Percentiles rank a stretch among this genome's conserved stretches.
These are phyloP conservation scores for Aspergillus costaricaensis DNA, from an alignment of 2,329 filamentous ascomycete species.

Conservation along the genomic window DNA sequence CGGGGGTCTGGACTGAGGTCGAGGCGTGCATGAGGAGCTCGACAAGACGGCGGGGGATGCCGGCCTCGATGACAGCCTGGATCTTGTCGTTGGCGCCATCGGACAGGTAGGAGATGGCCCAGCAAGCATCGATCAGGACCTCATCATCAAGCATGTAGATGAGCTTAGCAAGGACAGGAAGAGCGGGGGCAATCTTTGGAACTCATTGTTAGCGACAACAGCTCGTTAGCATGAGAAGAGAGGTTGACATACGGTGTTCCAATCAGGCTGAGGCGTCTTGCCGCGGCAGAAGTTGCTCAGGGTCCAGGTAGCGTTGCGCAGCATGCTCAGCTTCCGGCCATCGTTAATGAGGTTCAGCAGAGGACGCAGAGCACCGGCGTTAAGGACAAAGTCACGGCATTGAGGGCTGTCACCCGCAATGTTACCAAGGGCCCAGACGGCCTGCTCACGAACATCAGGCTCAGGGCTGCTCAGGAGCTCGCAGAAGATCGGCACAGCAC, in stretches of 20 bases:
- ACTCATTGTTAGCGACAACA: not conserved
- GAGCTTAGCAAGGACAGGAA: constrained; percentile 93
- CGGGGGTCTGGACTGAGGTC: constrained; percentile 96
- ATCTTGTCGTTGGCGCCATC: constrained; percentile 99
- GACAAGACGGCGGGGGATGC: constrained; percentile 92
- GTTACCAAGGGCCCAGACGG: constrained; percentile 97
- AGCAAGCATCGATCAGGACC: constrained; percentile 97
- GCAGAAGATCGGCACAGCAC: constrained; percentile 97
- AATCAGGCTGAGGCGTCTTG: constrained; percentile 98
- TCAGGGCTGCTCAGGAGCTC: constrained; percentile 94
- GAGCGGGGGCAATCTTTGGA: constrained; percentile 83
- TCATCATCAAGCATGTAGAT: constrained; percentile 99
- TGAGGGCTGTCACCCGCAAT: constrained; percentile 98
- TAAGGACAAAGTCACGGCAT: constrained; percentile 94
- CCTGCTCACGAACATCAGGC: constrained; percentile 96
- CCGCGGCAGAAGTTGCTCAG: constrained; percentile 99
- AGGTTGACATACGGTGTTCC: constrained; percentile 74
- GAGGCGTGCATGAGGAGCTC: constrained; percentile 98
- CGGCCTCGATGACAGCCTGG: constrained; percentile 96
- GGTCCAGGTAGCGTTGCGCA: constrained; percentile 97
- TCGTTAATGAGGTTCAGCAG: constrained; percentile 88
- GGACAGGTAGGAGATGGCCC: constrained; percentile 98
- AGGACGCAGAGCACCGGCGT: constrained; percentile 86
- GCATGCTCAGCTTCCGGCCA: constrained; percentile 98
- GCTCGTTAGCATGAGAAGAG: not conserved